Evolutionary conservation across 805 yeast species (phyloP), one percentile per base, ranked within the genome.

Genomic region (Brettanomyces custersianus): DNA sequence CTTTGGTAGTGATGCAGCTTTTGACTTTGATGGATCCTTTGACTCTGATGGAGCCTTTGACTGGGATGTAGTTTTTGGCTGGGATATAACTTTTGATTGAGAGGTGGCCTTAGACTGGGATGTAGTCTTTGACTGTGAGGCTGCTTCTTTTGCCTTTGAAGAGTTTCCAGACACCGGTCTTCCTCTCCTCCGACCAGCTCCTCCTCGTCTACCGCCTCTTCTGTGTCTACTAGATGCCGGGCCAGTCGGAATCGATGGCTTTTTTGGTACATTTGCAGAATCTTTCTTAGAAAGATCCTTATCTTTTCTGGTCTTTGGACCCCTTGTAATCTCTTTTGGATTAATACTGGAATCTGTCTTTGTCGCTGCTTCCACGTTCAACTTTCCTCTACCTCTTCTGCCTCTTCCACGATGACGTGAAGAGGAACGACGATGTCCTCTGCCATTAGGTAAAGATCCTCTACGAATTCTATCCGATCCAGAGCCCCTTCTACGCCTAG

Each of bases 301-400:
- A 6, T 15, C 17, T n/a, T 29, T 29, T 15, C 18, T 17, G 12
- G 20, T 15, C 10, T 15, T n/a, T 15, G 19, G 12, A n/a, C 17
- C 7, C 31, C 17, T 29, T 10, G 13, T 8, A n/a, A 6, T 15
- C 17, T 29, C 31, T 12, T 15, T 10, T 12, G 31, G 19, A 20
- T n/a, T 27, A 13, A 9, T 18, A 13, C 20, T 17, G 9, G 18
- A n/a, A 29, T 17, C 11, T n/a, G n/a, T n/a, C n/a, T n/a, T n/a
- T n/a, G n/a, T n/a, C n/a, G n/a, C n/a, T 11, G n/a, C 15, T 25
- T 25, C 28, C n/a, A 7, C 8, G 6, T 25, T 25, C 6, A 29
- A 29, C 27, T n/a, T 20, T 4, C 43, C 43, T 29, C 38, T 35
- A 10, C 45, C 31, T 15, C 39, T 32, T 11, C 39, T 19, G 13